phyloP scores from a whole-genome alignment of 129 eudicot species.

The Calendula officinalis region DNA sequence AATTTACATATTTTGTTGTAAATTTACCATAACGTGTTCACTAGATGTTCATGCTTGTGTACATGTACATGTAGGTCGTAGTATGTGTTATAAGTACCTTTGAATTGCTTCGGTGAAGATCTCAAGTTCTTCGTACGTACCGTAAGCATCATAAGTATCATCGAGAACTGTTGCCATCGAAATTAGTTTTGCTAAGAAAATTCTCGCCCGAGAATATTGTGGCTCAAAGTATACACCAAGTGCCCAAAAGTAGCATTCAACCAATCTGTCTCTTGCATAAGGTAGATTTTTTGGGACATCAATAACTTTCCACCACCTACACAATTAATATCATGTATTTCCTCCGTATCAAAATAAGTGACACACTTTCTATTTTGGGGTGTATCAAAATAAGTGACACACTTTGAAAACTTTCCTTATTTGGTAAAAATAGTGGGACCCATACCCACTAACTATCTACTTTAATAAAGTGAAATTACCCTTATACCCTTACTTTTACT shows the following conservation, averaged over 20 bases:
- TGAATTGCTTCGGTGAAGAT: slow-evolving; percentile 23
- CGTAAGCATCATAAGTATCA: slow-evolving; percentile 24
- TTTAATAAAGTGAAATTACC: too few relatives aligned
- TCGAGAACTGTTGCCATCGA: neutral
- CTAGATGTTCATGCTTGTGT: neutral
- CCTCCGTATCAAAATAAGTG: too few relatives aligned
- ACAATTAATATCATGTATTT: too few relatives aligned
- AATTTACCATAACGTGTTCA: neutral
- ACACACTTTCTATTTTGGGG: too few relatives aligned
- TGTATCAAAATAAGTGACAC: too few relatives aligned
- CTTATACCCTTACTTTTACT: too few relatives aligned
- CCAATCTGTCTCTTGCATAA: slow-evolving; percentile 25
- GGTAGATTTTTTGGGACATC: slow-evolving; percentile 19
- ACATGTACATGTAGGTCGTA: too few relatives aligned
- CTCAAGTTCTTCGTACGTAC: slow-evolving; percentile 21
- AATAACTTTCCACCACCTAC: slow-evolving; percentile 24
- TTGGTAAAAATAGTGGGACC: too few relatives aligned
- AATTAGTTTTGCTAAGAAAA: slow-evolving; percentile 5
- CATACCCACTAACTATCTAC: too few relatives aligned
- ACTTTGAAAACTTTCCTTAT: too few relatives aligned
- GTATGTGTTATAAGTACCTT: slow-evolving; percentile 1
- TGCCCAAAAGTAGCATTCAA: slow-evolving; percentile 22
- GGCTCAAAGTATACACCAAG: slow-evolving; percentile 11
- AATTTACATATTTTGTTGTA: neutral
- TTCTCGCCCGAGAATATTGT: slow-evolving; percentile 15